Evolutionary conservation across 768 basidiomycete species (phyloP).

Genomic region (Mycena olivaceomarginata): DNA sequence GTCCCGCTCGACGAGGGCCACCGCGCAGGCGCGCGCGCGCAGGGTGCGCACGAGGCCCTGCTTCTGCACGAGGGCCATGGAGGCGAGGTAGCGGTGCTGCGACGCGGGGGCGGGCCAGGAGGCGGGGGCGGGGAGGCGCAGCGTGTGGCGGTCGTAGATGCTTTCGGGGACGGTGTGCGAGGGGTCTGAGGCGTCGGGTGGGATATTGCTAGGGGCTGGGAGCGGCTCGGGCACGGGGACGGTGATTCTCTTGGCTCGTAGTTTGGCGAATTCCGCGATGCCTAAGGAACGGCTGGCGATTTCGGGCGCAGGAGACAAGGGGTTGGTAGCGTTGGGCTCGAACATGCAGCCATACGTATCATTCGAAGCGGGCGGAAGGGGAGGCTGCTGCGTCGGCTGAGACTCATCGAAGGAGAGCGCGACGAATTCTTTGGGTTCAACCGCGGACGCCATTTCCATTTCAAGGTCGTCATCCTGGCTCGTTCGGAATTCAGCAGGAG

Average conservation of each 20-base stretch:
- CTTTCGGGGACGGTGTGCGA: constrained; percentile 60
- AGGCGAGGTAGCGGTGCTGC: constrained; percentile 81
- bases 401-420: constrained; percentile 46
- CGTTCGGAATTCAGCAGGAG: constrained; percentile 11
- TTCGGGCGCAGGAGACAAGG: constrained; percentile 42
- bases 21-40: constrained; percentile 61
- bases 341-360: constrained; percentile 30
- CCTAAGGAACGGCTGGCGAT: constrained; percentile 56
- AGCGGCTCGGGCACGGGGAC: background rate
- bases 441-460: constrained; percentile 43
- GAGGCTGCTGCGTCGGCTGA: constrained; percentile 37
- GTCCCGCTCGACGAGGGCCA: constrained; percentile 81
- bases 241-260: constrained; percentile 62
- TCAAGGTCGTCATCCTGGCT: constrained; percentile 38
- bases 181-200: constrained; percentile 3
- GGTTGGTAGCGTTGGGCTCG: constrained; percentile 35
- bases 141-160: constrained; percentile 66
- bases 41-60: constrained; percentile 75
- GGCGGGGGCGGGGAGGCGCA: constrained; percentile 60
- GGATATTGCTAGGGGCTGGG: background rate
- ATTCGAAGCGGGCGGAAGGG: constrained; percentile 28
- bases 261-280: constrained; percentile 60
- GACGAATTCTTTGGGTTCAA: constrained; percentile 40
- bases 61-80: constrained; percentile 81
- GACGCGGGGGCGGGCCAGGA: constrained; percentile 53